phyloP scores from a whole-genome alignment of 1,139 yeast genomes.

The Williopsis jadinii region DNA sequence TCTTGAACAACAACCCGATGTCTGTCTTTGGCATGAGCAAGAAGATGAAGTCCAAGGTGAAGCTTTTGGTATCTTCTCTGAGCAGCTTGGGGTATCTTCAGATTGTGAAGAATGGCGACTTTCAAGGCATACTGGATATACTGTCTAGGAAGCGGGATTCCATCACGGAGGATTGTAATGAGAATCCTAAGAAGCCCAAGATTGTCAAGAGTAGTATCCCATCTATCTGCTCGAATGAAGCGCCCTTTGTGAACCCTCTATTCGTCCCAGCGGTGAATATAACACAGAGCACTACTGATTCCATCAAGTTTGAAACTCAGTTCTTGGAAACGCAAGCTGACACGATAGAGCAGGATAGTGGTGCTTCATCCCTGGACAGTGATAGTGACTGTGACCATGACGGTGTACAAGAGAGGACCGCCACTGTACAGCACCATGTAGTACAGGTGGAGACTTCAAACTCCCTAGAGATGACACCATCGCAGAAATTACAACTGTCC shows the following conservation, averaged over 20 bases:
- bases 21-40: slow-evolving; percentile 1
- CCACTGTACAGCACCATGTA: not conserved
- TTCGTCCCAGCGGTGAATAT: not conserved
- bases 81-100: not conserved
- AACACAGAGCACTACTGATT: not conserved
- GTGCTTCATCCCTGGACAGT: not conserved
- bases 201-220: not conserved
- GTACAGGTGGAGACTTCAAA: slow-evolving; percentile 2
- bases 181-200: slow-evolving; percentile 3
- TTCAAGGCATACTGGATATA: slow-evolving; percentile 1
- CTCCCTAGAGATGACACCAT: not conserved
- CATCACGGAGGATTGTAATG: not conserved
- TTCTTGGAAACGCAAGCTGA: slow-evolving; percentile 2
- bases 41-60: slow-evolving; percentile 6
- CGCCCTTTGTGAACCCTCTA: not conserved
- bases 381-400: not conserved
- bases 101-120: slow-evolving; percentile 1
- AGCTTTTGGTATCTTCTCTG: slow-evolving; percentile 2
- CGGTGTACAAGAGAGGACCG: not conserved
- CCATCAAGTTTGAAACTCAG: slow-evolving; percentile 1
- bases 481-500: not conserved
- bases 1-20: slow-evolving; percentile 6
- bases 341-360: not conserved
- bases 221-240: not conserved
- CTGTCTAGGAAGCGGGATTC: slow-evolving; percentile 1